Base-by-base conservation (phyloP, 306 rosid genomes). In the Alnus rubra region DNA sequence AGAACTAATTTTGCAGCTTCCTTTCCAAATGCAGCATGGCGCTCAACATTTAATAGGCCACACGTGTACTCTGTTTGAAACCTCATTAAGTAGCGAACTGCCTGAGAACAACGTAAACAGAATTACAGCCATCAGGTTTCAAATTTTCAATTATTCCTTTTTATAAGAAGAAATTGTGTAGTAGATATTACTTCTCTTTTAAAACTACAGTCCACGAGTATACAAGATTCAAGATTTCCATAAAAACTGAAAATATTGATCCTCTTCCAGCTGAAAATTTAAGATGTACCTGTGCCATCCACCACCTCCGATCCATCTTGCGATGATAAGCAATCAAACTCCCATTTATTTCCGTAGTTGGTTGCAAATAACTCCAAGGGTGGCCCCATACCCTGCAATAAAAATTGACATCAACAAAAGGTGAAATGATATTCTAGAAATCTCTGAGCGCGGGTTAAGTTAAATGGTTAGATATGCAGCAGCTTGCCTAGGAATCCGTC, bases 271-370 rank as follows among this genome's bases (percentile, higher is more conserved):
- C 16, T 35, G 51, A 71, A 59, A 65, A 23, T 42, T 60, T 13
- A 53, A 44, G 37, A 2, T 3, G 53, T 81, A 92, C 98, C 96
- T 95, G 99, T 68, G 99, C 98, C 79, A 97, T 86, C 98, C 98
- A 95, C 99, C 99, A 95, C 73, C 98, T 73, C 59, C 72, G 85
- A 73, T 93, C 96, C 99, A 93, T 95, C 86, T 91, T 93, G 71
- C 92, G 94, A 77, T 95, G 98, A 82, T 87, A 77, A 87, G 87
- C 76, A 68, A 95, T 39, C 65, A 95, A 77, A 77, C 87, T 93
- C 44, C 99, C 99, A 82, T 93, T 95, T 74, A 95, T 74, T 76
- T 88, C 97, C 54, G 99, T 95, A 7, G 97, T 95, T 18, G 99
- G 99, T 76, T 91, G 99, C 89, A 95, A 55, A 84, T 85, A 85